These are phyloP conservation scores for Cladosporium cucumerinum DNA, from an alignment of 2,329 filamentous ascomycete species.

Conservation along the genomic window DNA sequence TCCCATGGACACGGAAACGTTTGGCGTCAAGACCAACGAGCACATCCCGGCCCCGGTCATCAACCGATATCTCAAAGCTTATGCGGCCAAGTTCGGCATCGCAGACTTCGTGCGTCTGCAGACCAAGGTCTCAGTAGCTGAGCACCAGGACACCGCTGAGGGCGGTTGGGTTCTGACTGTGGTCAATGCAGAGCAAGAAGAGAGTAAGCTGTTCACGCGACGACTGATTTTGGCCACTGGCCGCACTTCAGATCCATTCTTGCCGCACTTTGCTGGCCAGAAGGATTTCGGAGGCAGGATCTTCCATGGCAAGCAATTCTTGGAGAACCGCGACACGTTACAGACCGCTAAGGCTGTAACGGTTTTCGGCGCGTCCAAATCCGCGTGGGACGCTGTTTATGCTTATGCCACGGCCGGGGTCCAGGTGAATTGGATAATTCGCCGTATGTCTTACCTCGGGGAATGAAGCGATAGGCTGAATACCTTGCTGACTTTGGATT, in stretches of 20 bases:
- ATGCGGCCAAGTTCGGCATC: constrained; percentile 53
- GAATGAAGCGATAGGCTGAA: neutral
- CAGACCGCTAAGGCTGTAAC: constrained; percentile 42
- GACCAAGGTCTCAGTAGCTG: constrained; percentile 43
- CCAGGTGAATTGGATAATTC: constrained; percentile 17
- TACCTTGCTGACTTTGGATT: neutral
- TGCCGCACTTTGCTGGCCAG: constrained; percentile 51
- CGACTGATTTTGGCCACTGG: constrained; percentile 63
- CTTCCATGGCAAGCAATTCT: constrained; percentile 57
- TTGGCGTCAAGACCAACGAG: constrained; percentile 48
- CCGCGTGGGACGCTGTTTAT: constrained; percentile 62
- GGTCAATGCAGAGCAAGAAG: neutral
- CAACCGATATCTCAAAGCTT: constrained; percentile 56
- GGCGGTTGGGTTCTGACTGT: constrained; percentile 21
- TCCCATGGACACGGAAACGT: constrained; percentile 55
- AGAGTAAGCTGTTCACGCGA: constrained; percentile 23
- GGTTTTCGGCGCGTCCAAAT: constrained; percentile 61
- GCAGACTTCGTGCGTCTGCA: constrained; percentile 49
- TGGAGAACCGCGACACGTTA: constrained; percentile 37
- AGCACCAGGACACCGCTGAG: constrained; percentile 42
- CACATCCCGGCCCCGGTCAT: constrained; percentile 59
- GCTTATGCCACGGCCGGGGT: constrained; percentile 53
- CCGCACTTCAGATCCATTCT: constrained; percentile 55
- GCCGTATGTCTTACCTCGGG: neutral
- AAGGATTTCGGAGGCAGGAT: constrained; percentile 52